Evolutionary conservation across 83 land plant genomes (phyloP).

Genomic region (Thuja plicata): DNA sequence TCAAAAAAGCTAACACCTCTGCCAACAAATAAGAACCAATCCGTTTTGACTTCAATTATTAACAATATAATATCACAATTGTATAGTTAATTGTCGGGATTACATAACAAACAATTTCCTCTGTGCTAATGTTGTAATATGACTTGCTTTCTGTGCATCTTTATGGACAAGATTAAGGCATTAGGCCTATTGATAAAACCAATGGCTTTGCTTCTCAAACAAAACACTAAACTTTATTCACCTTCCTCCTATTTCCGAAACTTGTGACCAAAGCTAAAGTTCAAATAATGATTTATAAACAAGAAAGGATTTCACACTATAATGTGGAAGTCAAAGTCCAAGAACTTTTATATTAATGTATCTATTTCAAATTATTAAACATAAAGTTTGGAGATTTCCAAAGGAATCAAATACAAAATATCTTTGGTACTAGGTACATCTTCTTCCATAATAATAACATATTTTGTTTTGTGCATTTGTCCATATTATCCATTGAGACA

Average conservation of each 20-base stretch:
- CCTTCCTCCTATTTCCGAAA: not conserved
- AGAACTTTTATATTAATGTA: not conserved
- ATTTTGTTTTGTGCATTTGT: too few relatives aligned
- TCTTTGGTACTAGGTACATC: not conserved
- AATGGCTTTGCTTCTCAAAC: not conserved
- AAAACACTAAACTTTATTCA: not conserved
- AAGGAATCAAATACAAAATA: not conserved
- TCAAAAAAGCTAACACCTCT: not conserved
- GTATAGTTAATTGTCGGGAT: not conserved
- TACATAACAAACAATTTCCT: not conserved
- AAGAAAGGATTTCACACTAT: not conserved
- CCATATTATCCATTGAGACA: too few relatives aligned
- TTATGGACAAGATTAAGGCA: not conserved
- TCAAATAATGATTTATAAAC: not conserved
- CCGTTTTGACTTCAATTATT: not conserved
- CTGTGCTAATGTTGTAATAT: not conserved
- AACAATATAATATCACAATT: conserved; percentile 2
- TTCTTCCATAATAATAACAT: too few relatives aligned
- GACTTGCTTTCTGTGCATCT: conserved; percentile 1
- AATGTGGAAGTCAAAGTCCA: conserved; percentile 1
- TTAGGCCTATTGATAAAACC: too few relatives aligned
- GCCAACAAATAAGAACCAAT: not conserved
- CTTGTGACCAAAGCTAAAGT: not conserved
- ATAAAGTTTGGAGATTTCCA: not conserved
- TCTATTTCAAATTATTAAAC: not conserved